Percentiles rank a stretch among this genome's conserved stretches.
Conservation (phyloP, 305 asterid genomes). For the Withania somnifera region DNA sequence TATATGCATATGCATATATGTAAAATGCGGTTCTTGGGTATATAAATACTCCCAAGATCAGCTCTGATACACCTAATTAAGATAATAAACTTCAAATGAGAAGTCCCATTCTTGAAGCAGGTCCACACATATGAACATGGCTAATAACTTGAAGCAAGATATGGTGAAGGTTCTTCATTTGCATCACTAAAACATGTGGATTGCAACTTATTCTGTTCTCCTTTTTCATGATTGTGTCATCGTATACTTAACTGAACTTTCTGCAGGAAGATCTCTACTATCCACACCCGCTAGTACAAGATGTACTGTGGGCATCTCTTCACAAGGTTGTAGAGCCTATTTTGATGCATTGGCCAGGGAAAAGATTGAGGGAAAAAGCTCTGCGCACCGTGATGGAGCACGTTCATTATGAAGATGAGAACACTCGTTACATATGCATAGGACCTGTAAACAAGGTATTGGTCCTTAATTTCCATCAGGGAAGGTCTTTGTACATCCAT, state of each 20-base stretch:
- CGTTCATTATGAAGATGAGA: conserved; percentile 96
- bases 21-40: too few species aligned
- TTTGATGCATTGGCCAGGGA: conserved; percentile 93
- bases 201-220: neutral
- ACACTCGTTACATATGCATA: conserved; percentile 90
- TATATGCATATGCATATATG: too few species aligned
- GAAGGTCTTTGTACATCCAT: neutral
- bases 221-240: neutral
- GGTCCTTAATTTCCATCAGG: neutral
- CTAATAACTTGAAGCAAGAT: neutral
- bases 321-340: conserved; percentile 79
- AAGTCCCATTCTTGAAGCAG: neutral
- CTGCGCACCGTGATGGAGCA: conserved; percentile 73
- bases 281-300: conserved; percentile 91
- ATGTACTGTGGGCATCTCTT: conserved; percentile 86
- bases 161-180: neutral
- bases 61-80: neutral
- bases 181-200: neutral
- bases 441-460: conserved; percentile 96
- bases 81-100: neutral
- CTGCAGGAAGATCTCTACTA: conserved; percentile 97
- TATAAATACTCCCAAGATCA: too few species aligned
- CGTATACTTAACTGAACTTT: conserved; percentile 7
- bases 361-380: conserved; percentile 76
- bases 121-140: neutral